Evolutionary conservation across 768 basidiomycete genomes (phyloP).

Genomic region (Rhizopogon salebrosus): DNA sequence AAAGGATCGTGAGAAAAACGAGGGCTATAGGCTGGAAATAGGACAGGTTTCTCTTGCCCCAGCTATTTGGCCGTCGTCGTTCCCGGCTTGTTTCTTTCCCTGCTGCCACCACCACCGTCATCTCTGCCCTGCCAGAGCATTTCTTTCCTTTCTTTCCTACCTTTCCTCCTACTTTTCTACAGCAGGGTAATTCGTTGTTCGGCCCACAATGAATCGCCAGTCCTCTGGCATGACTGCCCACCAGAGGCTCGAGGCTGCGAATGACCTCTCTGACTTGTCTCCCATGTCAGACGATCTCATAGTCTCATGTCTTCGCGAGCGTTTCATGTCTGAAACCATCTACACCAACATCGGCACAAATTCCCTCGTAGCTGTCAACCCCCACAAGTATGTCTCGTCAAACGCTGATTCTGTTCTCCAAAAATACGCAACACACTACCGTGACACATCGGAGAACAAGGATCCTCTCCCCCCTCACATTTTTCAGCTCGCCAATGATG

Average conservation of each 20-base stretch:
- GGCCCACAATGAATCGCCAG: constrained; percentile 34
- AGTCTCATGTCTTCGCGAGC: constrained; percentile 78
- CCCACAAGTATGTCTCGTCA: constrained; percentile 81
- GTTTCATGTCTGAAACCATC: constrained; percentile 79
- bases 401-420: constrained; percentile 82
- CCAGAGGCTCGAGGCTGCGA: constrained; percentile 67
- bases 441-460: constrained; percentile 64
- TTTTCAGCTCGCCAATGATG: constrained; percentile 85
- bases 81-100: constrained; percentile 13
- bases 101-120: constrained; percentile 7
- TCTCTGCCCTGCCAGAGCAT: constrained; percentile 1
- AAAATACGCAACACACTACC: constrained; percentile 83
- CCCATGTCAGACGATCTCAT: constrained; percentile 78
- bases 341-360: constrained; percentile 73
- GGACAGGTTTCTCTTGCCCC: constrained; percentile 15
- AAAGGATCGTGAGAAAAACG: constrained; percentile 6
- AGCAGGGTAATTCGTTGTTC: constrained; percentile 2
- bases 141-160: background rate
- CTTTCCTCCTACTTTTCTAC: background rate
- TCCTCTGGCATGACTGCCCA: constrained; percentile 43
- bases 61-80: constrained; percentile 6
- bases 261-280: constrained; percentile 64
- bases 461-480: constrained; percentile 75
- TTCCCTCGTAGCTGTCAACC: constrained; percentile 82
- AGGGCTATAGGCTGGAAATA: constrained; percentile 8